Conservation (phyloP, 1,284 basidiomycete genomes). For the Fomitopsis schrenkii region DNA sequence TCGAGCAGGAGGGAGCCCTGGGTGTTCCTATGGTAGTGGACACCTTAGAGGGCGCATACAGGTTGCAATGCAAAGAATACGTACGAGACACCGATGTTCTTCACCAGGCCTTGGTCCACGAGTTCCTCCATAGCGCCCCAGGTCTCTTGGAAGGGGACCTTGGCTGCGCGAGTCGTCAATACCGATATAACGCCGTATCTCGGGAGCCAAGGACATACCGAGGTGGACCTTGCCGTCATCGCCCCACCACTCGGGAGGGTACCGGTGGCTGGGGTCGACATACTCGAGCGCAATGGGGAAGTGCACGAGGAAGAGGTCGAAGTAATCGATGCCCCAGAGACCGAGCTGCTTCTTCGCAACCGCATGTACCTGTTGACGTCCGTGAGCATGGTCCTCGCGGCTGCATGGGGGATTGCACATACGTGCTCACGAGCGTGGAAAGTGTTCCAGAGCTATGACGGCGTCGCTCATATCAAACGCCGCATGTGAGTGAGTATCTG, state of each 20-base stretch:
- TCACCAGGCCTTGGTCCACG: conserved; percentile 62
- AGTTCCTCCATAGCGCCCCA: conserved; percentile 75
- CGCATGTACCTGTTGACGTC: conserved; percentile 40
- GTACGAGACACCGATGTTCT: conserved; percentile 72
- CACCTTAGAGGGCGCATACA: neutral
- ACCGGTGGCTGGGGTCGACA: conserved; percentile 70
- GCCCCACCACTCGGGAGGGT: conserved; percentile 76
- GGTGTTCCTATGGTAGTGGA: conserved; percentile 49
- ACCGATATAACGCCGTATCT: neutral
- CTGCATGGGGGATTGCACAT: conserved; percentile 16
- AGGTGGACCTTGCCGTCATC: conserved; percentile 60
- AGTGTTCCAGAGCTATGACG: conserved; percentile 72
- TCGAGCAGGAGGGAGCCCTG: conserved; percentile 62
- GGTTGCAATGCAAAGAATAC: neutral
- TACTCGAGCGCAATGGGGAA: conserved; percentile 78
- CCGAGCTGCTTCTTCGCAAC: conserved; percentile 59
- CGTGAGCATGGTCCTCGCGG: neutral
- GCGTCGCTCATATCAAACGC: conserved; percentile 7
- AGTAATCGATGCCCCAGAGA: conserved; percentile 78
- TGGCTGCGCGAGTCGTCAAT: conserved; percentile 34
- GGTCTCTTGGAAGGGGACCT: conserved; percentile 70
- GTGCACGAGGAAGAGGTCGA: conserved; percentile 75
- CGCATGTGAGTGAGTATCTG: conserved; percentile 15
- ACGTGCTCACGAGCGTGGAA: conserved; percentile 73
- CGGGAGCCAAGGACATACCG: conserved; percentile 32